A percentile compares a stretch with the other conserved stretches of the same genome.
Conservation (phyloP, 148 eudicot genomes). For the Silene conica region DNA sequence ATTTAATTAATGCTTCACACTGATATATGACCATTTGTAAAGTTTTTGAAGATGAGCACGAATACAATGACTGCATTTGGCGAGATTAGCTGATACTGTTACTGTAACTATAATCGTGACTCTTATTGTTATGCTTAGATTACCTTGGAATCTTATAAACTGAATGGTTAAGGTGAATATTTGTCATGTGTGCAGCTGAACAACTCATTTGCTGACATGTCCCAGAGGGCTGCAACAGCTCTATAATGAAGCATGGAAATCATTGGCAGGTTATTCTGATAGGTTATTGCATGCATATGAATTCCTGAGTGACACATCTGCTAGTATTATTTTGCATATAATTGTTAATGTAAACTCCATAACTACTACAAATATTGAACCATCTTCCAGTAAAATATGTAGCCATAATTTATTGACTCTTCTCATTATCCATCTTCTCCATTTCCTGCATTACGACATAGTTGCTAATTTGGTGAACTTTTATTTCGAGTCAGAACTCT, state of each 20-base stretch:
- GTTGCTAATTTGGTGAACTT: constrained; percentile 15
- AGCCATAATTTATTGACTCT: constrained; percentile 15
- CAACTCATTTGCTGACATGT: constrained; percentile 30
- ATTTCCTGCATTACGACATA: background rate
- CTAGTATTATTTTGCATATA: constrained; percentile 37
- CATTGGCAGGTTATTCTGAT: background rate
- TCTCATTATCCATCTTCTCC: constrained; percentile 13
- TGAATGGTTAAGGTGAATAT: background rate
- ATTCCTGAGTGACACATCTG: constrained; percentile 12
- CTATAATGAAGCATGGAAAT: constrained; percentile 20
- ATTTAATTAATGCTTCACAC: too few relatives aligned
- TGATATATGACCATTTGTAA: too few relatives aligned
- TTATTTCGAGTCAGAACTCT: background rate
- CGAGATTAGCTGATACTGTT: background rate
- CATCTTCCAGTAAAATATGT: constrained; percentile 18
- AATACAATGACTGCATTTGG: too few relatives aligned
- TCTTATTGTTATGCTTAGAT: background rate
- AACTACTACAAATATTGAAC: constrained; percentile 17
- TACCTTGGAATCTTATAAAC: background rate
- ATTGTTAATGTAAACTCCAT: constrained; percentile 28
- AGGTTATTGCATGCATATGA: constrained; percentile 20
- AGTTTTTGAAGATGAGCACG: too few relatives aligned
- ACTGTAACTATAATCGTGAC: background rate
- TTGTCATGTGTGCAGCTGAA: constrained; percentile 22
- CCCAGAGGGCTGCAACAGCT: constrained; percentile 26